phyloP scores from a whole-genome alignment of 2,329 filamentous ascomycete species.

The Venturia oleaginea region DNA sequence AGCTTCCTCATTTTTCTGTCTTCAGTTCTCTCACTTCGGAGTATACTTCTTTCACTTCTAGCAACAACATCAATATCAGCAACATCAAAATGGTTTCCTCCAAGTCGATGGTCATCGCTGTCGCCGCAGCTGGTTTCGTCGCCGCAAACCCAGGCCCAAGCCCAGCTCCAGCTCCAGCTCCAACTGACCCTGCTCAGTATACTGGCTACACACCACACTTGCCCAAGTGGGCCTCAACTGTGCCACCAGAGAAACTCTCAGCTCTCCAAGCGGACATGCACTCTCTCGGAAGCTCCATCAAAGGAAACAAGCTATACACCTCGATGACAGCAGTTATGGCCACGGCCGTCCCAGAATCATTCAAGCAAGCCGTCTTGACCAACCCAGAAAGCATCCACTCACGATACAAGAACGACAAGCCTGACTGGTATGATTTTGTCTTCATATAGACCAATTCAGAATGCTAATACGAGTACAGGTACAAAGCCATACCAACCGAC shows the following conservation, averaged over 20 bases:
- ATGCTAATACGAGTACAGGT: not conserved
- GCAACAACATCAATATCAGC: no score
- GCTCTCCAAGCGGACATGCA: conserved; percentile 4
- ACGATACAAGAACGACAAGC: not conserved
- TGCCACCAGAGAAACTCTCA: conserved; percentile 3
- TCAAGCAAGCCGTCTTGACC: not conserved
- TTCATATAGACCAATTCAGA: not conserved
- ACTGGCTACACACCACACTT: not conserved
- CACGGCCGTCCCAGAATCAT: conserved; percentile 7
- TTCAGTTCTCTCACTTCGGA: not conserved
- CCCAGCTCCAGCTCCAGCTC: not conserved
- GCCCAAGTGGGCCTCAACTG: not conserved
- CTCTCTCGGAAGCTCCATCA: not conserved
- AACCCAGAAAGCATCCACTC: conserved; percentile 9
- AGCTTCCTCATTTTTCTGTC: not conserved
- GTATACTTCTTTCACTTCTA: not conserved
- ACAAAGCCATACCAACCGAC: conserved; percentile 8
- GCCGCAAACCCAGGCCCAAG: not conserved
- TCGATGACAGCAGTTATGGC: conserved; percentile 7
- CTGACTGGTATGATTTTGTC: conserved; percentile 1
- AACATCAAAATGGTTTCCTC: conserved; percentile 6
- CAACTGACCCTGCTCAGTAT: not conserved
- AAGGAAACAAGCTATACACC: conserved; percentile 3
- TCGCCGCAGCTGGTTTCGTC: not conserved
- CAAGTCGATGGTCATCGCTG: not conserved